Evolutionary conservation across 495 filamentous ascomycete species (phyloP), one percentile per base, ranked within the genome.

Genomic region (Cercophora sp.): DNA sequence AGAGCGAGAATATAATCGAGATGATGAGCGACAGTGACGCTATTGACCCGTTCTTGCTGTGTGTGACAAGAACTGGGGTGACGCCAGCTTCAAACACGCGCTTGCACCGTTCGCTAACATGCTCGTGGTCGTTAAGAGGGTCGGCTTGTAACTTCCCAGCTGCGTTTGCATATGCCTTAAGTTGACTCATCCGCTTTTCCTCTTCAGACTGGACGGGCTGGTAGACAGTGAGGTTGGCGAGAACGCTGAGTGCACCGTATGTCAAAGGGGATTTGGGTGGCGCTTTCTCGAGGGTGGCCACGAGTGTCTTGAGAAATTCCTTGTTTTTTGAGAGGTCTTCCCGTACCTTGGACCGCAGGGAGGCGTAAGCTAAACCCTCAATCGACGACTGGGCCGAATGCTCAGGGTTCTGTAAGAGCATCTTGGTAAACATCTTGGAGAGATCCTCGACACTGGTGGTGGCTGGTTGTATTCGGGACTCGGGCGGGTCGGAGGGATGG

Each of bases 341-440:
- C 62, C 93, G 96, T 48, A 95, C 80, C 32, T 76, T 81, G 6
- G 91, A 82, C 59, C 88, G 86, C 16, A 96, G 75, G 4, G 91
- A 93, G 4, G 88, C 82, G 65, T 92, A 96, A 19, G 92, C 93
- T 50, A 98, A 73, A n/a, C 91, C 94, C 65, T 98, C 93, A 25
- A 98, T 81, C 3, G 89, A 85, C 59, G 83, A 79, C 37, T 87
- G 74, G 36, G 70, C 68, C 35, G 73, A 73, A 47, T 78, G 72
- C 50, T 81, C 75, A 34, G 82, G 74, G 32, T 78, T 72, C 29
- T 77, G 79, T 31, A 86, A 64, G 54, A 96, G 82, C 74, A 92
- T 81, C 54, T 76, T 76, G 63, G 84, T 89, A 62, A 98, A 92
- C 66, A 84, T 82, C 52, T 79, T 72, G 26, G 91, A 84, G 34